Evolutionary conservation across 2,329 filamentous ascomycete genomes (phyloP), one percentile per base, ranked within the genome.

Genomic region (Ramularia collo-cygni): DNA sequence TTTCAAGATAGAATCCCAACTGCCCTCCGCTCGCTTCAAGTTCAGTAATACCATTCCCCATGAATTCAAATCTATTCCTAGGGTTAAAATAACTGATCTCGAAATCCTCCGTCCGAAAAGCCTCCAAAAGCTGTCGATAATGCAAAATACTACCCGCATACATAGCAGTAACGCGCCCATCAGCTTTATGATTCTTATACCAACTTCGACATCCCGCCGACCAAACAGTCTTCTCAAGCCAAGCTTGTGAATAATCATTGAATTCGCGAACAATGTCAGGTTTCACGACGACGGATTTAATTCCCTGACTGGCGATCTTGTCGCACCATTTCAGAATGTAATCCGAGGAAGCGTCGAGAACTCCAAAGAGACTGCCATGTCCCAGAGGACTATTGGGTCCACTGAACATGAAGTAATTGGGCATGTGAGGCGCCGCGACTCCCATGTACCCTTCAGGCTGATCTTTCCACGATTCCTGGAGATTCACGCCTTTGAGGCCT

Each of bases 161-260:
- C 37, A 50, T 47, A 12, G 47, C 47, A 4, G 17, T 21, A 5
- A 50, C 37, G 4, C 30, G 38, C 1, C 69, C 68, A 31, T 70
- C 63, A 4, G 62, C 53, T 2, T 53, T 60, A 27, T 63, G 62
- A 21, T 65, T 63, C 52, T 72, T 70, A 53, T 77, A 77, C 74
- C 73, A 77, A 38, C 68, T 72, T 43, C 66, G 67, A 55, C 74
- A 77, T 8, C 59, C 54, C 28, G 68, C 69, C 4, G 62, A 57
- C 53, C 71, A 74, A 2, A 74, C 70, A 0, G 68, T 72, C 4
- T 61, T 53, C 47, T 65, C 62, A 52, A 75, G 71, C 48, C 74
- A 71, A 36, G 65, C 63, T 28, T 67, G 62, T 24, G 67, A 64
- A 51, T 70, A 74, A 17, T 59, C 62, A 29, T 59, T 61, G 50